Evolutionary conservation across 208 protist genomes (phyloP).

Genomic region (Acanthamoeba culbertsoni): DNA sequence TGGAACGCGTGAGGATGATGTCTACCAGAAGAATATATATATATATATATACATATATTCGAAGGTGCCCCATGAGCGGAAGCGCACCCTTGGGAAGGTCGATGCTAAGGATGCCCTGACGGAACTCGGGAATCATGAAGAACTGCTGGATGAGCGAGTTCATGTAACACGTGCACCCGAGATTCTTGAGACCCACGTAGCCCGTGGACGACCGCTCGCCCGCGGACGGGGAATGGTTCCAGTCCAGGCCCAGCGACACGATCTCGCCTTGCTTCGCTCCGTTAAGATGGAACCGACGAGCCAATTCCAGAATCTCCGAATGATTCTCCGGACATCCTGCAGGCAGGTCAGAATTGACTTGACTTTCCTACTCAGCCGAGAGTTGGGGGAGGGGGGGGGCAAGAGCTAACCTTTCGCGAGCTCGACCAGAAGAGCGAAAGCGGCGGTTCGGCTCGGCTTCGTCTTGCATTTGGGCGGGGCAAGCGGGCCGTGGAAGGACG

Average conservation of each 20-base stretch:
- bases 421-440: constrained; percentile 76
- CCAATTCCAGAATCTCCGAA: not conserved
- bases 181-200: constrained; percentile 83
- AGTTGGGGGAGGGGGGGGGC: not conserved
- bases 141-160: constrained; percentile 85
- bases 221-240: not conserved
- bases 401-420: constrained; percentile 4
- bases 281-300: not conserved
- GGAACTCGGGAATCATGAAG: constrained; percentile 70
- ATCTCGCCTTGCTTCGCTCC: not conserved
- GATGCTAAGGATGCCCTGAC: constrained; percentile 54
- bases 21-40: not conserved
- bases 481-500: constrained; percentile 47
- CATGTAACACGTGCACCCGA: constrained; percentile 86
- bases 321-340: not conserved
- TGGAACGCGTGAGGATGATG: no score
- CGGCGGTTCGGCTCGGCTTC: constrained; percentile 61
- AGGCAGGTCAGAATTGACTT: not conserved
- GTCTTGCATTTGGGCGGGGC: constrained; percentile 85
- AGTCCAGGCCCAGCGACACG: not conserved
- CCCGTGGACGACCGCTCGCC: constrained; percentile 55
- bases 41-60: not conserved
- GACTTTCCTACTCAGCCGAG: not conserved
- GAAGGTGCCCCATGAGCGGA: not conserved
- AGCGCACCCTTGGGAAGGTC: not conserved